Conservation (phyloP, 2,329 filamentous ascomycete species). For the Claviceps pazoutovae region DNA sequence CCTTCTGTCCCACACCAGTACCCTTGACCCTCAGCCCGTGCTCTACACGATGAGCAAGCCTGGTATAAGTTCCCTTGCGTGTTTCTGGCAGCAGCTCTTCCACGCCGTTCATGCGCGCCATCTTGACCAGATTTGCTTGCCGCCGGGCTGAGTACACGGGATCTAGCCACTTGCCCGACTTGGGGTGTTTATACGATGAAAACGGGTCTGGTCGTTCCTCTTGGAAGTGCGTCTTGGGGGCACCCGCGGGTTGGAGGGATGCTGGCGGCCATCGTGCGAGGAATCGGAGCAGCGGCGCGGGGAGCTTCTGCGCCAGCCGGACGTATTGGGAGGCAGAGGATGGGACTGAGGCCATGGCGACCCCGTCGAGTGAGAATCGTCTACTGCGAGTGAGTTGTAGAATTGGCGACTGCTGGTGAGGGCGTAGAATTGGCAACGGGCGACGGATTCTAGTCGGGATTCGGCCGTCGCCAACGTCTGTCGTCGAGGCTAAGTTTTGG, state of each 20-base stretch:
- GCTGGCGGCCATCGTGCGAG: conserved; percentile 78
- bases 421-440: neutral
- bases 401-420: neutral
- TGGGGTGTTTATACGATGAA: conserved; percentile 59
- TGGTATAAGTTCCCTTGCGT: conserved; percentile 59
- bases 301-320: conserved; percentile 57
- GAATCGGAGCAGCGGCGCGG: conserved; percentile 67
- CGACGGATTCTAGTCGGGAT: neutral
- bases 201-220: conserved; percentile 63
- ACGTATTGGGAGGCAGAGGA: conserved; percentile 28
- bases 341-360: conserved; percentile 23
- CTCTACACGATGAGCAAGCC: conserved; percentile 57
- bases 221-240: conserved; percentile 36
- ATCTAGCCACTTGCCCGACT: conserved; percentile 70
- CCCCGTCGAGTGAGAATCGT: neutral
- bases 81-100: conserved; percentile 68
- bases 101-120: conserved; percentile 66
- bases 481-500: conserved; percentile 7
- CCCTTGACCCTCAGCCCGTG: conserved; percentile 76
- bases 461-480: neutral
- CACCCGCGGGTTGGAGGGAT: conserved; percentile 36
- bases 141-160: conserved; percentile 71
- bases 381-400: neutral
- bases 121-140: conserved; percentile 81
- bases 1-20: conserved; percentile 79